Conservation (phyloP, 345 rosid species). For the Murraya paniculata region DNA sequence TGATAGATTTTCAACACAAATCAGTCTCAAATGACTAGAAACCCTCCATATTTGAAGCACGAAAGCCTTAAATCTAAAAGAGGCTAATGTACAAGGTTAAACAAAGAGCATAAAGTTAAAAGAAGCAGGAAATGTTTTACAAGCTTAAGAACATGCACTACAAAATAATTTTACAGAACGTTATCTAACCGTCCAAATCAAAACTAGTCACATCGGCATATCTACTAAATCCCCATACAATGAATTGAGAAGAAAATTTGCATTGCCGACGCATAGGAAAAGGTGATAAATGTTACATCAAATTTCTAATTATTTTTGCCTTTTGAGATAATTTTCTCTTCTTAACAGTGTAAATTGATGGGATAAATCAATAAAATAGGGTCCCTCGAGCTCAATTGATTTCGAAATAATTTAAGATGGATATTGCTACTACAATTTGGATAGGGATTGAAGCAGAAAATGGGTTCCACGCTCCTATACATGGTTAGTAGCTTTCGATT, state of each 20-base stretch:
- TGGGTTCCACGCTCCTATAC: conserved; percentile 8
- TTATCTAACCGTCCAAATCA: not conserved
- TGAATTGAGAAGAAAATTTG: not conserved
- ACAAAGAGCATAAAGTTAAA: no score
- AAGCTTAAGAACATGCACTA: no score
- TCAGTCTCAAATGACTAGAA: no score
- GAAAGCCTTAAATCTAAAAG: no score
- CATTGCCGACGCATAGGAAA: not conserved
- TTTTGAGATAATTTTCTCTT: not conserved
- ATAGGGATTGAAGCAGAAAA: conserved; percentile 10
- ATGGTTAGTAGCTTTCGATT: not conserved
- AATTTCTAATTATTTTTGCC: not conserved
- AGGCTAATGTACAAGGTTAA: no score
- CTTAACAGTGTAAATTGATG: not conserved
- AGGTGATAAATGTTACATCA: not conserved
- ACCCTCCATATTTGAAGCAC: no score
- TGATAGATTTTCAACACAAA: no score
- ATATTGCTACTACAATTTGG: not conserved
- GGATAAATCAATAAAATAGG: conserved; percentile 8
- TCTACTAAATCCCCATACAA: not conserved
- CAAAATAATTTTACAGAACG: not conserved
- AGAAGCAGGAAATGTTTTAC: no score
- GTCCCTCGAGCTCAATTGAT: conserved; percentile 4
- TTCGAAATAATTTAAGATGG: not conserved
- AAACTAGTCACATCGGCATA: not conserved